Conservation (phyloP, 129 eudicot genomes). For the Helichrysum umbraculigerum region DNA sequence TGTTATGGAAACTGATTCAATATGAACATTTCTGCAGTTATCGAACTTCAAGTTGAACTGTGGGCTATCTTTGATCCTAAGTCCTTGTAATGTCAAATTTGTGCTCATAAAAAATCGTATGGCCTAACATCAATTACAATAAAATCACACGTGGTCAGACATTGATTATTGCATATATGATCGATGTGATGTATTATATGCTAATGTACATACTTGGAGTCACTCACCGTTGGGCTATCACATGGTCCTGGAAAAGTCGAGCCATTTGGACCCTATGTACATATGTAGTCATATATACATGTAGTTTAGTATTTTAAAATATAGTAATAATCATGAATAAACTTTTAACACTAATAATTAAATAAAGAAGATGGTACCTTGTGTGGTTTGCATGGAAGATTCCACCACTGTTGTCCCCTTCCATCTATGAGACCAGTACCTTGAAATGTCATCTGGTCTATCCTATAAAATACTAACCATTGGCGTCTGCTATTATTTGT, state of each 20-base stretch:
- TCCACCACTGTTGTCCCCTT: conserved; percentile 76
- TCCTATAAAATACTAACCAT: conserved; percentile 75
- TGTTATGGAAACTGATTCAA: conserved; percentile 52
- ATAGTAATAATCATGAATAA: background rate
- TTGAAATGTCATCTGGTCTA: conserved; percentile 47
- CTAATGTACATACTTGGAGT: background rate
- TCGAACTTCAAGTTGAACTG: conserved; percentile 69
- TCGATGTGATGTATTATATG: no score
- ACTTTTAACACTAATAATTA: background rate
- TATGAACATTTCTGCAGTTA: conserved; percentile 45
- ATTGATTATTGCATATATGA: no score
- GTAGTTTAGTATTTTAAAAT: background rate
- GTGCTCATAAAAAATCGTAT: conserved; percentile 64
- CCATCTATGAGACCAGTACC: conserved; percentile 71
- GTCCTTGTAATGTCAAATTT: conserved; percentile 59
- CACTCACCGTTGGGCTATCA: conserved; percentile 75
- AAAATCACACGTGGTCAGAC: background rate
- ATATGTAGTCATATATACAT: background rate
- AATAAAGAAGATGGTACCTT: conserved; percentile 36
- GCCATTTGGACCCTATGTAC: conserved; percentile 54
- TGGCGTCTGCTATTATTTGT: conserved; percentile 45
- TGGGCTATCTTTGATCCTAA: conserved; percentile 58
- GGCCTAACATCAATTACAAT: conserved; percentile 40
- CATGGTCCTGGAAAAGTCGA: conserved; percentile 59
- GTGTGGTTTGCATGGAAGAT: conserved; percentile 80